Evolutionary conservation across 805 yeast species (phyloP).

Genomic region (Wickerhamiella dianesei): DNA sequence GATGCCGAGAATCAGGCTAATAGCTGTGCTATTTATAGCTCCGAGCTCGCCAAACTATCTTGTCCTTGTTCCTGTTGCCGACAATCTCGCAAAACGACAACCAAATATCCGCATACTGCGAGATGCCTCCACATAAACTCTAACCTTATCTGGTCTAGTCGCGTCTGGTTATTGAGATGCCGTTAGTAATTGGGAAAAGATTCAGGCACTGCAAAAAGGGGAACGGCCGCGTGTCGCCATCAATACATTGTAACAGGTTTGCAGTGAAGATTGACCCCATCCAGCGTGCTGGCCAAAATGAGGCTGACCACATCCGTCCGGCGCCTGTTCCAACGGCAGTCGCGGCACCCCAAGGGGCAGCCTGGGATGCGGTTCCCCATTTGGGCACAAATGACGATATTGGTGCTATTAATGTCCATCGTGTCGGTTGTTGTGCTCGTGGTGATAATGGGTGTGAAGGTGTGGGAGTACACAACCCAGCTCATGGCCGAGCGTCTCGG

Average conservation of each 20-base stretch:
- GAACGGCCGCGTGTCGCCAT: background rate
- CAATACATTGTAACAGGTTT: too few relatives aligned
- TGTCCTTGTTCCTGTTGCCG: too few relatives aligned
- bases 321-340: background rate
- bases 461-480: conserved; percentile 12
- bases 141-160: background rate
- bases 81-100: too few relatives aligned
- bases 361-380: conserved; percentile 11
- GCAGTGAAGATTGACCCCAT: too few relatives aligned
- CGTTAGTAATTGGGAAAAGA: background rate
- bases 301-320: background rate
- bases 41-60: too few relatives aligned
- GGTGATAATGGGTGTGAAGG: conserved; percentile 9
- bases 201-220: background rate
- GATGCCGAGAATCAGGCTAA: too few relatives aligned
- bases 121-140: too few relatives aligned
- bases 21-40: too few relatives aligned
- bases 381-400: conserved; percentile 15
- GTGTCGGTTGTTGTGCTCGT: conserved; percentile 11
- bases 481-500: conserved; percentile 12
- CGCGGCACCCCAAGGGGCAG: background rate
- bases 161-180: too few relatives aligned
- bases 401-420: conserved; percentile 12
- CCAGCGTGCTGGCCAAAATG: background rate
- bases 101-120: too few relatives aligned